phyloP scores from a whole-genome alignment of 768 basidiomycete genomes.

The Tulasnella sp. region DNA sequence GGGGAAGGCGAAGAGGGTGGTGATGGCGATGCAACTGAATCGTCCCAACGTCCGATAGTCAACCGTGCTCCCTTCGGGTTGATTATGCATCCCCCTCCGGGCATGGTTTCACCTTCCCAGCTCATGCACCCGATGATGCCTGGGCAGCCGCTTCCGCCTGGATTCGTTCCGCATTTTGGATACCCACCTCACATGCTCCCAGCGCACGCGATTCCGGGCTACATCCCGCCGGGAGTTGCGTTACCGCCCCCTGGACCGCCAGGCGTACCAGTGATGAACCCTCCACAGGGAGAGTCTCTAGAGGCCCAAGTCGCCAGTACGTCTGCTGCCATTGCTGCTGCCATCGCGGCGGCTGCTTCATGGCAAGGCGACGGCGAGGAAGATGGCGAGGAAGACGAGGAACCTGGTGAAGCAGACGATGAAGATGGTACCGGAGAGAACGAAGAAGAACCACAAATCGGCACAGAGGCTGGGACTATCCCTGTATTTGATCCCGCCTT shows the following conservation, averaged over 20 bases:
- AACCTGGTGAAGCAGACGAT: not conserved
- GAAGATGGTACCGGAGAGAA: not conserved
- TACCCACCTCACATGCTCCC: not conserved
- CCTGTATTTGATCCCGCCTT: no score
- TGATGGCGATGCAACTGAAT: not conserved
- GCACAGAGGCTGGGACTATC: no score
- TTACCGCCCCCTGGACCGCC: constrained; percentile 2
- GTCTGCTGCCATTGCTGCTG: constrained; percentile 67
- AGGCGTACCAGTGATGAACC: not conserved
- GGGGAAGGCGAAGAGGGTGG: not conserved
- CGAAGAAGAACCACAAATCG: not conserved
- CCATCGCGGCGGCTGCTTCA: constrained; percentile 60
- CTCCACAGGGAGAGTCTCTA: constrained; percentile 24
- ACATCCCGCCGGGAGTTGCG: not conserved
- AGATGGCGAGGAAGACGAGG: constrained; percentile 12
- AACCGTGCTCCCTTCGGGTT: not conserved
- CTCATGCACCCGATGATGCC: not conserved
- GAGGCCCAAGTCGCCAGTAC: constrained; percentile 63
- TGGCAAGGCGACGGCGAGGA: constrained; percentile 47
- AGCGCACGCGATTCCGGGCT: not conserved
- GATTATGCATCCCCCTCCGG: not conserved
- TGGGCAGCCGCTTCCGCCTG: not conserved
- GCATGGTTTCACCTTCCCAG: not conserved
- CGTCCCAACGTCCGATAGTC: constrained; percentile 36
- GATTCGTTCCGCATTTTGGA: not conserved